Conservation (phyloP, 352 stramenopile genomes). For the Phytophthora cajani region DNA sequence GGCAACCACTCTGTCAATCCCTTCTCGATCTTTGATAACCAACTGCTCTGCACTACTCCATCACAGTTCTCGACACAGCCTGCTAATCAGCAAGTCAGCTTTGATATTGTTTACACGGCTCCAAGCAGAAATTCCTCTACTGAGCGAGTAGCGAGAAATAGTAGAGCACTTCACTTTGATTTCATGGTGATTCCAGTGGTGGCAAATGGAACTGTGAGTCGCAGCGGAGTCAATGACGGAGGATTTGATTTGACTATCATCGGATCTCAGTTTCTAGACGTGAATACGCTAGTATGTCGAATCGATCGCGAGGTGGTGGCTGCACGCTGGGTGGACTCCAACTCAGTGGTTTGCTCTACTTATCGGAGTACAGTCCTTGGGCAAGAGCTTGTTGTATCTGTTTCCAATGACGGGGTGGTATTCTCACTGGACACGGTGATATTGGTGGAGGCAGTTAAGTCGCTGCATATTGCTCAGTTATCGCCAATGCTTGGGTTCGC, state of each 20-base stretch:
- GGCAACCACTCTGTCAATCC: conserved; percentile 23
- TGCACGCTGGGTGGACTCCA: conserved; percentile 5
- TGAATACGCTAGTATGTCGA: conserved; percentile 18
- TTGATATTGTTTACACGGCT: conserved; percentile 29
- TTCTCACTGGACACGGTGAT: conserved; percentile 33
- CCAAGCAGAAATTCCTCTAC: neutral
- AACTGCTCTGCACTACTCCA: conserved; percentile 36
- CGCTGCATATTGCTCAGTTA: conserved; percentile 28
- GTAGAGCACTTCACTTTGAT: conserved; percentile 16
- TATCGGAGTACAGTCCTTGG: neutral
- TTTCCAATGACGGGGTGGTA: conserved; percentile 41
- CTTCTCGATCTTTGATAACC: conserved; percentile 35
- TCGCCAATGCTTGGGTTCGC: conserved; percentile 34
- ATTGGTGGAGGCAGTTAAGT: neutral
- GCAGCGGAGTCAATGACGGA: neutral
- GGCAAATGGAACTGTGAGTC: conserved; percentile 17
- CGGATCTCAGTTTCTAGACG: conserved; percentile 24
- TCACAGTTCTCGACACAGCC: neutral
- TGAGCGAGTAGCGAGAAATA: conserved; percentile 18
- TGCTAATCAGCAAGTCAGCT: conserved; percentile 14
- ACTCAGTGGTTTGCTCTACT: conserved; percentile 24
- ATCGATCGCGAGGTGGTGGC: conserved; percentile 21
- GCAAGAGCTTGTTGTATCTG: conserved; percentile 31
- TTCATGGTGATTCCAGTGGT: conserved; percentile 37
- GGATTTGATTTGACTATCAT: conserved; percentile 21